Conservation (phyloP, 139 green algal species). For the Dunaliella primolecta region DNA sequence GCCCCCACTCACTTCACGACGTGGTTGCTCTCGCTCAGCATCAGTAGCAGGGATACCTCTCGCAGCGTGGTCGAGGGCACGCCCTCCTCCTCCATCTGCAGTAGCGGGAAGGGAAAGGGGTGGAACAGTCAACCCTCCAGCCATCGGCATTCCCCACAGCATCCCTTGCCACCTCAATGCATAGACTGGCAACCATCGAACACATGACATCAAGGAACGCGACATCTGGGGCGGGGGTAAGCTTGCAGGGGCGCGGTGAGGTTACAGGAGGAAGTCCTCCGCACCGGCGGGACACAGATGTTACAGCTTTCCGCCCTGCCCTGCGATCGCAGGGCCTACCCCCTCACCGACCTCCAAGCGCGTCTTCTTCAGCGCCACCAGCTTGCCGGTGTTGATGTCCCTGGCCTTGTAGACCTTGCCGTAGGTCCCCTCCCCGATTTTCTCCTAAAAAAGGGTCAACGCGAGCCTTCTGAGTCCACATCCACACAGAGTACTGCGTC, state of each 20-base stretch:
- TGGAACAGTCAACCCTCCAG: not conserved
- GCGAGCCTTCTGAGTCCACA: too few species aligned
- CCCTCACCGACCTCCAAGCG: constrained; percentile 76
- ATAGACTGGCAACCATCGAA: not conserved
- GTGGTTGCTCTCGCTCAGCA: constrained; percentile 90
- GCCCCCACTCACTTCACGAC: constrained; percentile 76
- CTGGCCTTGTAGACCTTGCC: constrained; percentile 84
- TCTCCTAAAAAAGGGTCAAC: too few species aligned
- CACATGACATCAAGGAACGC: too few species aligned
- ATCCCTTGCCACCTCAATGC: not conserved
- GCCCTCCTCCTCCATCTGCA: constrained; percentile 96
- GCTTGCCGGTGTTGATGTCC: constrained; percentile 71
- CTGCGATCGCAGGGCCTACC: too few species aligned
- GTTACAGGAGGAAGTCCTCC: too few species aligned
- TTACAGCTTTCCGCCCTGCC: too few species aligned
- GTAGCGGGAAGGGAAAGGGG: not conserved
- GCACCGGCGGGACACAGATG: too few species aligned
- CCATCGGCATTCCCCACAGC: not conserved
- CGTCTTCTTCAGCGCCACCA: constrained; percentile 98
- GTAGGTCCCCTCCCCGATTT: constrained; percentile 96
- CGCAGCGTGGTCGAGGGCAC: constrained; percentile 94
- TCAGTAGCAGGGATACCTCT: constrained; percentile 95
- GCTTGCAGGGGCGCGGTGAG: too few species aligned
- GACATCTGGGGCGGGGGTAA: too few species aligned
- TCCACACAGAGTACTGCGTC: too few species aligned